Evolutionary conservation across 441 rosid genomes (phyloP).

Genomic region (Syzygium syzygioides): DNA sequence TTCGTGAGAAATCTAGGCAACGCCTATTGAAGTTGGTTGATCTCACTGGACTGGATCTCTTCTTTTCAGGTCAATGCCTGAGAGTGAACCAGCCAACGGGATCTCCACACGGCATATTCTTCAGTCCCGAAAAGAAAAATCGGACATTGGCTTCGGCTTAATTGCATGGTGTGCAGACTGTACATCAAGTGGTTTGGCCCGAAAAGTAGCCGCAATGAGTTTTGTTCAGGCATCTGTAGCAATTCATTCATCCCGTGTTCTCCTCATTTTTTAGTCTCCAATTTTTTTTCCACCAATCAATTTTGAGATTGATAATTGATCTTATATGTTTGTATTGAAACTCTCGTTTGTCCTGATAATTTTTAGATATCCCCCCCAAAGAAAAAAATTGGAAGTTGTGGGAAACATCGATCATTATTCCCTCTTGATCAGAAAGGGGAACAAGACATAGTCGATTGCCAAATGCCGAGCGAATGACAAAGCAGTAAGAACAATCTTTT

Average conservation of each 20-base stretch:
- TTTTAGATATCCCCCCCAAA: background rate
- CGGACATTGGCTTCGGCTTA: constrained; percentile 1
- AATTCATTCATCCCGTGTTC: constrained; percentile 37
- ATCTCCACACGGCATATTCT: background rate
- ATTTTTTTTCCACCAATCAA: background rate
- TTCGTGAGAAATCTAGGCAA: background rate
- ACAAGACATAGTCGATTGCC: too few species aligned
- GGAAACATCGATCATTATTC: background rate
- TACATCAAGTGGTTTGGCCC: constrained; percentile 33
- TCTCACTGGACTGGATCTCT: background rate
- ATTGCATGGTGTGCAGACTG: constrained; percentile 34
- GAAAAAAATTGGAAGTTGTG: background rate
- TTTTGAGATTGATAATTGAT: background rate
- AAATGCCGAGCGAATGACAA: background rate
- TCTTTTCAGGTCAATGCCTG: constrained; percentile 1
- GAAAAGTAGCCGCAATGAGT: constrained; percentile 17
- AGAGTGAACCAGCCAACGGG: constrained; percentile 8
- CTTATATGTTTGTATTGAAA: background rate
- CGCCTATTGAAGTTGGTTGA: background rate
- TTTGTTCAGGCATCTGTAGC: constrained; percentile 29
- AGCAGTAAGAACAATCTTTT: background rate
- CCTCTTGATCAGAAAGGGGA: background rate
- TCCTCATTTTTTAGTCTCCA: constrained; percentile 11
- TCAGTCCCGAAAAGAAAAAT: background rate
- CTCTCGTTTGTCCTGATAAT: background rate